Base-by-base conservation (phyloP, 345 rosid genomes). In the Excoecaria cochinchinensis region DNA sequence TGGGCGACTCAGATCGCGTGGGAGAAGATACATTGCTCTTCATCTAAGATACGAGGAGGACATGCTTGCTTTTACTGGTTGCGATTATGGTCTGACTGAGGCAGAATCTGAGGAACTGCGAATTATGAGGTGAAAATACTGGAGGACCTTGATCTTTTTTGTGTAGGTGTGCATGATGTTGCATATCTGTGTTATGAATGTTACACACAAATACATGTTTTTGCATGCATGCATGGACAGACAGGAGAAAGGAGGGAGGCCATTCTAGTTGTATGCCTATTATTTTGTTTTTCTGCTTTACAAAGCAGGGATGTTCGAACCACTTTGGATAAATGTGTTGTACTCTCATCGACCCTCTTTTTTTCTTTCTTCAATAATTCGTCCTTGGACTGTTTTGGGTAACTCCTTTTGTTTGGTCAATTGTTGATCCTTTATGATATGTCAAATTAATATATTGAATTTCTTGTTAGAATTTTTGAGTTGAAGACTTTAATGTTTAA, bases 1-100 rank as follows among this genome's bases (percentile, higher is more conserved):
- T 84, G 93, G 87, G 84, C 89, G 93, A 83, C 93, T 95, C 82
- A 88, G 92, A 80, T 83, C 85, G 60, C 90, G 75, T 9, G 88
- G 89, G n/a, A 92, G 87, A 78, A 86, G 85, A 81, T 95, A 87
- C 74, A 89, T 95, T 75, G 94, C 97, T 70, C 93, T 95, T 88
- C 99, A 95, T 79, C 85, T 93, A 60, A 84, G 99, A 84, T 95
- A 92, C 68, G 98, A 95, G 86, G 92, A 91, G 85, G 99, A 93
- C 85, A 93, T 95, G 95, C 88, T 95, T 64, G 86, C 99, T 72
- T 95, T 95, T 82, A 95, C 97, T 51, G 98, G 98, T 46, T 95
- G 99, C 76, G 87, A 94, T 24, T 89, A 89, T 73, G 96, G 98
- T 68, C 86, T 95, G 77, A 89, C 91, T 69, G 83, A 90, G 77